phyloP scores from a whole-genome alignment of 768 basidiomycete genomes.

The Russula abietina region DNA sequence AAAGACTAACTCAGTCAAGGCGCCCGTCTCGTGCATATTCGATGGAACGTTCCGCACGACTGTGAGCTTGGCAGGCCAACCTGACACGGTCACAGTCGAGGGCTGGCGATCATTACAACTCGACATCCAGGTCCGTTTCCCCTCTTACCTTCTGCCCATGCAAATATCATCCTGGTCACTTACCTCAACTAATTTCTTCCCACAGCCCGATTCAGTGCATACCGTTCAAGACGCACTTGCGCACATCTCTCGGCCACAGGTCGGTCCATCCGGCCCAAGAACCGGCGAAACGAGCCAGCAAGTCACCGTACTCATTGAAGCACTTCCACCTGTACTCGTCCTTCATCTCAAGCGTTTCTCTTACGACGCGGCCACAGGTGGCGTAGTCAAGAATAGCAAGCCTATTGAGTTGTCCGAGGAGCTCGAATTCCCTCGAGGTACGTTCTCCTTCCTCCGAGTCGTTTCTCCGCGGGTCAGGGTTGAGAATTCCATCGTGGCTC shows the following conservation, averaged over 20 bases:
- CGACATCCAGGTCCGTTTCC: conserved; percentile 68
- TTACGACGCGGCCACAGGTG: conserved; percentile 68
- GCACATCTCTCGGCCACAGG: conserved; percentile 72
- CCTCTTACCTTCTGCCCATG: no score
- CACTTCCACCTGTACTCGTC: conserved; percentile 75
- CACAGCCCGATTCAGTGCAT: conserved; percentile 62
- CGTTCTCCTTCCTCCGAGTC: conserved; percentile 22
- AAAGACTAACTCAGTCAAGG: conserved; percentile 73
- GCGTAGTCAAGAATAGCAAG: conserved; percentile 83
- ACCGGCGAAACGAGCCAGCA: conserved; percentile 58
- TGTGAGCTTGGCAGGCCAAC: conserved; percentile 69
- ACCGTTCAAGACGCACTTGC: conserved; percentile 79
- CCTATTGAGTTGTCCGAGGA: conserved; percentile 71
- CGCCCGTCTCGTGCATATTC: conserved; percentile 87
- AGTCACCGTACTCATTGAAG: conserved; percentile 59
- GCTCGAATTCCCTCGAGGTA: conserved; percentile 68
- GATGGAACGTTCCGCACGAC: conserved; percentile 88
- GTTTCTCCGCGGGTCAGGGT: not conserved
- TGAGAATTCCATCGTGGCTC: not conserved
- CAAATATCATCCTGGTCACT: not conserved
- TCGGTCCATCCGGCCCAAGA: conserved; percentile 43
- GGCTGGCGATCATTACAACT: conserved; percentile 86
- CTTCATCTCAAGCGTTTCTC: conserved; percentile 88
- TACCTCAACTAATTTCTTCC: not conserved
- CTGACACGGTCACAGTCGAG: conserved; percentile 83